Base-by-base conservation (phyloP, 2,329 filamentous ascomycete species). In the Colletotrichum theobromicola region DNA sequence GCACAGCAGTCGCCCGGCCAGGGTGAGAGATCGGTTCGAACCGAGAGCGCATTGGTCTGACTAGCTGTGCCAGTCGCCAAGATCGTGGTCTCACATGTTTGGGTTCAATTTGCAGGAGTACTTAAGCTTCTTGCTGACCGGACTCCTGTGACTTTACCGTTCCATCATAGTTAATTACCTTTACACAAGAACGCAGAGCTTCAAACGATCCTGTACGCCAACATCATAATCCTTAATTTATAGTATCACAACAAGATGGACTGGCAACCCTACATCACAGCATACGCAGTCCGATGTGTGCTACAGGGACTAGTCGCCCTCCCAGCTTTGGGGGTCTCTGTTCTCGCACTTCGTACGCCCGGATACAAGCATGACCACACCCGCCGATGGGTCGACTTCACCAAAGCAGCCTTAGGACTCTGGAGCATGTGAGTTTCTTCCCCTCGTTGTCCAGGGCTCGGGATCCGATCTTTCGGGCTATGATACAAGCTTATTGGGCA, bases 371-470 rank as follows among this genome's bases (percentile, higher is more conserved):
- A 72, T 0, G 81, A 82, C 35, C 76, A 77, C 3, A 78, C 78
- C 1, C 74, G 80, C 42, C 75, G 62, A 32, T 81, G 78, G 21
- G 77, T 80, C 15, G 74, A 61, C 4, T 79, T 72, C 21, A 77
- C 80, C 63, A 82, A 81, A 58, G 5, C 67, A 2, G 79, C 80
- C 1, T 74, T 83, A 13, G 67, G 73, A 2, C 61, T 78, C 0
- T 83, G 78, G 32, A 46, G 72, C 6, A 28, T 78, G 82, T 84
- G 62, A 61, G 81, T 62, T 10, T 7, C 12, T 4, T 53, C 15
- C 58, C 5, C 10, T 64, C 30, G 26, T 75, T 75, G 2, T 16
- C 75, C 9, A 46, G 10, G 5, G 42, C 4, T 9, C 10, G 21
- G 42, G n/a, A 10, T 46, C 2, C 10, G 18, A 7, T 10, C 12